Percentiles rank a stretch among this genome's conserved stretches.
phyloP scores from a whole-genome alignment of 2,329 filamentous ascomycete genomes.

The Talaromyces marneffei region DNA sequence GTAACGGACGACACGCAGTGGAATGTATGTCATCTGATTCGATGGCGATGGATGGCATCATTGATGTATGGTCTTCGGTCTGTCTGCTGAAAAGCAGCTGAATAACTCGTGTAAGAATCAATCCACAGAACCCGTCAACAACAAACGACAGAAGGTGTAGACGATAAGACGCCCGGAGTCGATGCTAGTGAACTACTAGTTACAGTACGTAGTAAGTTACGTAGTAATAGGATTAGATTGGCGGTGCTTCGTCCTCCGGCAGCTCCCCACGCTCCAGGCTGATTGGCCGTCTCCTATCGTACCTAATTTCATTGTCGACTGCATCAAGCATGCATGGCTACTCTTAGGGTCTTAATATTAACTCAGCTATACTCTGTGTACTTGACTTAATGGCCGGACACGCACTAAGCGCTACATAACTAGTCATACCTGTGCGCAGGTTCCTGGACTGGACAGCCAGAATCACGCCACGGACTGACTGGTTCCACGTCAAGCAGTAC shows the following conservation, averaged over 20 bases:
- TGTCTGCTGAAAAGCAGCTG: background rate
- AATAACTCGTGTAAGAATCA: background rate
- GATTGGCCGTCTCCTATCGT: constrained; percentile 4
- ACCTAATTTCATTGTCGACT: background rate
- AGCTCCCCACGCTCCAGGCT: background rate
- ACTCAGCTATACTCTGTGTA: background rate
- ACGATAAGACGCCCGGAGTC: background rate
- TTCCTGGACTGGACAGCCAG: background rate
- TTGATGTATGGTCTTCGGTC: too few species aligned
- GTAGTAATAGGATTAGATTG: background rate
- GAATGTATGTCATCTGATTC: constrained; percentile 5
- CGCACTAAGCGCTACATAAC: background rate
- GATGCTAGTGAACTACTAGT: too few species aligned
- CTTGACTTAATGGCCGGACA: background rate
- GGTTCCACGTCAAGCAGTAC: background rate
- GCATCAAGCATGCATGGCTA: background rate
- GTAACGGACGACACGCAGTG: background rate
- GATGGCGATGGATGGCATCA: background rate
- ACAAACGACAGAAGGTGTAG: background rate
- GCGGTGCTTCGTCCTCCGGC: constrained; percentile 2
- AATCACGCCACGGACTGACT: background rate
- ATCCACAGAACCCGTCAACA: too few species aligned
- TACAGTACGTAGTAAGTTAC: too few species aligned
- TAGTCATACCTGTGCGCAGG: too few species aligned
- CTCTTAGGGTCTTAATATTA: too few species aligned